Percentiles rank a stretch among this genome's conserved stretches.
These are phyloP conservation scores for Pseudogymnoascus sp. DNA, from an alignment of 2,329 filamentous ascomycete genomes.

Conservation along the genomic window DNA sequence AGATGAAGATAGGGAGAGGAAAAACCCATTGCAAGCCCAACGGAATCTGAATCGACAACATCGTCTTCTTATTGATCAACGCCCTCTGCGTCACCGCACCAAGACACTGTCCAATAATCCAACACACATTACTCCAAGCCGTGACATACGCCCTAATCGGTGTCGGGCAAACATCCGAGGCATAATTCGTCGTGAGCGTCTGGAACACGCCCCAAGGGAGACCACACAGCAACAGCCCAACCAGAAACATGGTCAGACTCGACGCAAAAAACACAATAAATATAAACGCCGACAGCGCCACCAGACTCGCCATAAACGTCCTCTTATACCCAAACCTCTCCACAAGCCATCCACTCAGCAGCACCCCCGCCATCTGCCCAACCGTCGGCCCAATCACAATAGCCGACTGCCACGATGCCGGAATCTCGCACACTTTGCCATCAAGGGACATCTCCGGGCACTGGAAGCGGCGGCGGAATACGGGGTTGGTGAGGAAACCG, in stretches of 20 bases:
- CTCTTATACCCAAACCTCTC: slow-evolving; percentile 40
- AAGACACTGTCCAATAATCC: slow-evolving; percentile 39
- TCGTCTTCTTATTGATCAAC: slow-evolving; percentile 32
- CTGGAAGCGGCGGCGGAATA: background rate
- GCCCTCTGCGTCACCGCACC: slow-evolving; percentile 37
- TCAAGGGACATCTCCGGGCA: background rate
- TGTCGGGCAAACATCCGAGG: slow-evolving; percentile 42
- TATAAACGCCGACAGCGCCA: slow-evolving; percentile 35
- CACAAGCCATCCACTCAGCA: slow-evolving; percentile 37
- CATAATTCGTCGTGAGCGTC: slow-evolving; percentile 25
- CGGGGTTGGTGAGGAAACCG: background rate
- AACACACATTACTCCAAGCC: slow-evolving; percentile 44
- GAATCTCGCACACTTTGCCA: background rate
- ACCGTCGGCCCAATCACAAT: slow-evolving; percentile 17
- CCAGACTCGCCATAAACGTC: slow-evolving; percentile 36
- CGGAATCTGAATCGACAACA: slow-evolving; percentile 40
- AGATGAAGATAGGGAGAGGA: slow-evolving; percentile 36
- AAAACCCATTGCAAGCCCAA: slow-evolving; percentile 41
- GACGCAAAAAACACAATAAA: slow-evolving; percentile 41
- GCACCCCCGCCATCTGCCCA: slow-evolving; percentile 34
- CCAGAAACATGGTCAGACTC: slow-evolving; percentile 35
- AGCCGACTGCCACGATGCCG: slow-evolving; percentile 21
- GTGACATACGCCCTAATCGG: slow-evolving; percentile 43
- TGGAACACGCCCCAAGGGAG: slow-evolving; percentile 43
- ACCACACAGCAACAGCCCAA: slow-evolving; percentile 38